Conservation (phyloP, 1,139 yeast species). For the Yamadazyma triangularis region DNA sequence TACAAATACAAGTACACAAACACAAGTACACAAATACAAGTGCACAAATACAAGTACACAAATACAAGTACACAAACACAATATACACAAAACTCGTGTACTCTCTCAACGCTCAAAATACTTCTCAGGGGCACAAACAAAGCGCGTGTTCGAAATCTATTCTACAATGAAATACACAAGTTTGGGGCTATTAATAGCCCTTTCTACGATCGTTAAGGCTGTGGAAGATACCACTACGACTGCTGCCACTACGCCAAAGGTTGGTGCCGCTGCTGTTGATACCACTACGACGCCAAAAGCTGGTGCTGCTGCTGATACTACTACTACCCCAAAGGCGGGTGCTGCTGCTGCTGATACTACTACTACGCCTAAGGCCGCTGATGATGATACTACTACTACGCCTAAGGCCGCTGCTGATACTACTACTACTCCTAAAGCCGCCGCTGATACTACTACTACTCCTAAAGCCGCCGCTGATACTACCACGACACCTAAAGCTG, state of each 20-base stretch:
- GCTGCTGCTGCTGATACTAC: slow-evolving; percentile 7
- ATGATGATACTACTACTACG: slow-evolving; percentile 1
- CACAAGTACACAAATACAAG: no score
- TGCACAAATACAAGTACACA: no score
- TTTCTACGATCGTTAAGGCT: no score
- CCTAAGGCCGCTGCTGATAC: neutral
- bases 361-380: neutral
- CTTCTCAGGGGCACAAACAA: no score
- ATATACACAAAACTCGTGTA: no score
- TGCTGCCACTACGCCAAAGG: slow-evolving; percentile 1
- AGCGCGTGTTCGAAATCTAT: no score
- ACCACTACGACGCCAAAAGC: slow-evolving; percentile 2
- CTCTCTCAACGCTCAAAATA: no score
- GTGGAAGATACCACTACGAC: no score
- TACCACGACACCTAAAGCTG: slow-evolving; percentile 5
- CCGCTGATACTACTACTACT: slow-evolving; percentile 1
- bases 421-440: slow-evolving; percentile 4
- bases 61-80: no score
- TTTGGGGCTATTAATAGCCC: no score
- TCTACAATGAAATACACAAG: no score
- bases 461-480: slow-evolving; percentile 5
- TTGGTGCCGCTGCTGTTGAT: slow-evolving; percentile 5
- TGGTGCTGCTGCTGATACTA: slow-evolving; percentile 5
- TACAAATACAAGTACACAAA: no score
- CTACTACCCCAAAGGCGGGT: slow-evolving; percentile 9